Evolutionary conservation across 495 filamentous ascomycete genomes (phyloP).

Genomic region (Diplogelasinospora grovesii): DNA sequence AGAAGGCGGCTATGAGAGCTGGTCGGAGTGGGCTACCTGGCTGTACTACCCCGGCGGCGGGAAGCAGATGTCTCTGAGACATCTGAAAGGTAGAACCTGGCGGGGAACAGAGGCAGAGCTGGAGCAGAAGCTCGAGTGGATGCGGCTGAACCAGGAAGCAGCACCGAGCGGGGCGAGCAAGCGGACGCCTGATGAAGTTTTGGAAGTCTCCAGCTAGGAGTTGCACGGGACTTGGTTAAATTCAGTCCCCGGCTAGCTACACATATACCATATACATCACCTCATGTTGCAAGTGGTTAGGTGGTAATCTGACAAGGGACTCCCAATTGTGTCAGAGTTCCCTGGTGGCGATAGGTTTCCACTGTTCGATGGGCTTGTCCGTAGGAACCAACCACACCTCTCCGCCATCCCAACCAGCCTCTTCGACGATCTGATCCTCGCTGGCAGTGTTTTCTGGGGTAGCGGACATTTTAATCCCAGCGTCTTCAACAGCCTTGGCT

Average conservation of each 20-base stretch:
- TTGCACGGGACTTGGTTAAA: too few species aligned
- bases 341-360: conserved; percentile 24
- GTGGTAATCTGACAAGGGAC: too few species aligned
- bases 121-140: conserved; percentile 20
- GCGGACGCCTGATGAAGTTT: too few species aligned
- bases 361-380: conserved; percentile 19
- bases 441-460: neutral
- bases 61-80: conserved; percentile 29
- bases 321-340: conserved; percentile 14
- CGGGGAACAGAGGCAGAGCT: conserved; percentile 28
- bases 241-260: too few species aligned
- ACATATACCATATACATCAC: too few species aligned
- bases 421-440: neutral
- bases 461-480: conserved; percentile 13
- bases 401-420: conserved; percentile 23
- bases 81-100: conserved; percentile 40
- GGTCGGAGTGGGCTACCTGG: conserved; percentile 43
- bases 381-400: conserved; percentile 28
- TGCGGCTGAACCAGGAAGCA: conserved; percentile 20
- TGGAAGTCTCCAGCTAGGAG: too few species aligned
- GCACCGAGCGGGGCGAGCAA: too few species aligned
- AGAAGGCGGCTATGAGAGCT: conserved; percentile 33
- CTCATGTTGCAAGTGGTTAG: too few species aligned
- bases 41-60: conserved; percentile 40
- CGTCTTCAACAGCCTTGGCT: conserved; percentile 14